Evolutionary conservation across 208 protist genomes (phyloP), one percentile per base, ranked within the genome.

Genomic region (Crithidia bombi): DNA sequence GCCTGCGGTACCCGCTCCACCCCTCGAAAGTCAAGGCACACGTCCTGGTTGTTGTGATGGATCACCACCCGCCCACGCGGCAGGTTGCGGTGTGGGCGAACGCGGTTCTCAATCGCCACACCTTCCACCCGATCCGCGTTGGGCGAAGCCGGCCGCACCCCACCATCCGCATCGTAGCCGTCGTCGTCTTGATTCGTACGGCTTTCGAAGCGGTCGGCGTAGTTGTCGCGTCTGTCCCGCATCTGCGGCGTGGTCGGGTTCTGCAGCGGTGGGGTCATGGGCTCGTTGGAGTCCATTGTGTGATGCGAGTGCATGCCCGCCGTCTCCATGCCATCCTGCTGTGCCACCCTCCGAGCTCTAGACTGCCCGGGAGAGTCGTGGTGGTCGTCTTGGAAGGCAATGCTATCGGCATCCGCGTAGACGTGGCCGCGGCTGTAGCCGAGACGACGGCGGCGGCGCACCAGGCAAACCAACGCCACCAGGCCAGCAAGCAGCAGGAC

Each of bases 41-140:
- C 56, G 17, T 77, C 65, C 50, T 71, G 70, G 30, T 73, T 65
- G 17, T 78, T 78, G 21, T 84, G 43, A n/a, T 73, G 55, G 15
- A 89, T 47, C 23, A 73, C 23, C 2, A 78, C 67, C n/a, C 35
- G 63, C 14, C 61, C 57, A 14, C 57, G 65, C 0, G 83, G 83
- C 0, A 86, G 70, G 39, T 75, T 69, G 52, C 66, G 70, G 11
- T 64, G 74, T 14, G 80, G 76, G 11, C 69, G 83, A 19, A 89
- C 73, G 39, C 80, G 80, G 39, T 78, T 73, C 44, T 86, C 80
- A 25, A 89, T 79, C 11, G 80, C 32, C 39, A 83, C 26, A 43
- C 83, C 83, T 17, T 73, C 68, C 30, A 73, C 58, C 0, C 68
- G 58, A 46, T 73, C 68, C 26, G 68, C 68, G 19, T 43, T 73